phyloP scores from a whole-genome alignment of 2,329 filamentous ascomycete genomes.

The Nemania sp. region DNA sequence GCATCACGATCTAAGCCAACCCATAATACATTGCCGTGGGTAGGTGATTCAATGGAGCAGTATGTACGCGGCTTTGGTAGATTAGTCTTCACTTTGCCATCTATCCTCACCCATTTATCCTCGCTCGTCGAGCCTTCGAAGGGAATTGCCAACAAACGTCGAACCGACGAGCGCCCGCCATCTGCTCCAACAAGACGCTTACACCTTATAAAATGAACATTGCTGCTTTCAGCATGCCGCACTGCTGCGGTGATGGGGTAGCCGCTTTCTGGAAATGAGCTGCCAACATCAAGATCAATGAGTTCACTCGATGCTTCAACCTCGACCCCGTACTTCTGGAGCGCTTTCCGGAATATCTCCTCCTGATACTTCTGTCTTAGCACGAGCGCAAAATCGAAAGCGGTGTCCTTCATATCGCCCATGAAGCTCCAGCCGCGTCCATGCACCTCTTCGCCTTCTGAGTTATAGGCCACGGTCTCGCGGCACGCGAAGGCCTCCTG shows the following conservation, averaged over 20 bases:
- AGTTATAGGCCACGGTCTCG: slow-evolving; percentile 52
- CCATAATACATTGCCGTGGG: slow-evolving; percentile 60
- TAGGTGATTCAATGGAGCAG: slow-evolving; percentile 53
- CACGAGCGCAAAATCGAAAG: slow-evolving; percentile 56
- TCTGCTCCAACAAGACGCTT: slow-evolving; percentile 56
- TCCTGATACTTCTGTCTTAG: slow-evolving; percentile 60
- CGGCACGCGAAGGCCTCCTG: slow-evolving; percentile 57
- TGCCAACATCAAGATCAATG: slow-evolving; percentile 41
- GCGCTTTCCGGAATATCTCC: slow-evolving; percentile 50
- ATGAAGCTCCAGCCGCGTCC: slow-evolving; percentile 56
- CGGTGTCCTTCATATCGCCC: slow-evolving; percentile 55
- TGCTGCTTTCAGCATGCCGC: neutral
- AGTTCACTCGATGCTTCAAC: slow-evolving; percentile 45
- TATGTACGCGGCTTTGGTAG: slow-evolving; percentile 52
- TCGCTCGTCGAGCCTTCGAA: slow-evolving; percentile 54
- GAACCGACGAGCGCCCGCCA: slow-evolving; percentile 53
- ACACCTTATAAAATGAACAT: slow-evolving; percentile 32
- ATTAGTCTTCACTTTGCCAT: slow-evolving; percentile 53
- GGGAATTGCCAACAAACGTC: slow-evolving; percentile 48
- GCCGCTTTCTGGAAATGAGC: slow-evolving; percentile 3
- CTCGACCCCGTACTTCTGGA: slow-evolving; percentile 39
- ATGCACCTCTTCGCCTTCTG: slow-evolving; percentile 46
- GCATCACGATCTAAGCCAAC: slow-evolving; percentile 55
- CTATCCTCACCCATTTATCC: slow-evolving; percentile 56
- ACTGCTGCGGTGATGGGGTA: slow-evolving; percentile 17